Evolutionary conservation across 345 rosid species (phyloP).

Genomic region (Citrus trifoliata): DNA sequence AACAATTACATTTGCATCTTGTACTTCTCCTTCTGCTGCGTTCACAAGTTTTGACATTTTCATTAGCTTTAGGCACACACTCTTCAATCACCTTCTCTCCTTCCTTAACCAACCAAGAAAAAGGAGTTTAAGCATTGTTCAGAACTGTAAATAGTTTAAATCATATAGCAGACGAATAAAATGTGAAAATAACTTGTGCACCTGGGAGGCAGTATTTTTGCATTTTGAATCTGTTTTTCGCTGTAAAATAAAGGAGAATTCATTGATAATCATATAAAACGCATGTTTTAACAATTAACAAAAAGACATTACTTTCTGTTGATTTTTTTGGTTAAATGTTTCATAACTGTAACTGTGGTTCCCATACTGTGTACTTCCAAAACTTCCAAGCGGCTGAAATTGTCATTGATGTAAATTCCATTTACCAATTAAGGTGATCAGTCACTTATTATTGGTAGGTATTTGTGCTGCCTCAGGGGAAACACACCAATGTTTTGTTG

Average conservation of each 20-base stretch:
- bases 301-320: neutral
- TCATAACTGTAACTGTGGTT: neutral
- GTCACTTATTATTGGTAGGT: neutral
- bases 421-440: neutral
- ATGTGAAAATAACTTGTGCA: neutral
- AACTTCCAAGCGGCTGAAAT: neutral
- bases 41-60: constrained; percentile 18
- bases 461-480: too few relatives aligned
- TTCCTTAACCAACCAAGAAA: constrained; percentile 18
- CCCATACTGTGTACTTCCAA: neutral
- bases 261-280: neutral
- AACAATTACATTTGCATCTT: constrained; percentile 51
- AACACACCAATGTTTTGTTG: too few relatives aligned
- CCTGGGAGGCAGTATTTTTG: constrained; percentile 15
- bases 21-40: constrained; percentile 31
- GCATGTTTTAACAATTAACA: neutral
- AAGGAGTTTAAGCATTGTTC: neutral
- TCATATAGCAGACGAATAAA: neutral
- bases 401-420: neutral
- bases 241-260: constrained; percentile 16
- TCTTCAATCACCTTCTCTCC: constrained; percentile 20
- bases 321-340: neutral
- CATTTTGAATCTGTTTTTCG: constrained; percentile 15
- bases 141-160: neutral
- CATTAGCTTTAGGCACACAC: constrained; percentile 16